These are phyloP conservation scores for Dictyostelium capitatum DNA, from an alignment of 78 protist genomes.

Conservation along the genomic window DNA sequence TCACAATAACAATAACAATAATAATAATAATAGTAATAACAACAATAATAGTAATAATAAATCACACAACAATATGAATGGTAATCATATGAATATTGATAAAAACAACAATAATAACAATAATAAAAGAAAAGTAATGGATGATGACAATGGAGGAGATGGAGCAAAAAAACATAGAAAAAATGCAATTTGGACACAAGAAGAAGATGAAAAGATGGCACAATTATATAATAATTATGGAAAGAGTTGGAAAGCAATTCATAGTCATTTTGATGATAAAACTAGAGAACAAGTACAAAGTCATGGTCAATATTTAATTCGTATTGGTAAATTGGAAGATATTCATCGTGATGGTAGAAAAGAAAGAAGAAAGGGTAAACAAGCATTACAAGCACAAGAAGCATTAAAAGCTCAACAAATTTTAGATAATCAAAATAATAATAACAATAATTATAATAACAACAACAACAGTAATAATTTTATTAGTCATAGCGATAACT, in stretches of 20 bases:
- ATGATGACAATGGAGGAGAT: not conserved
- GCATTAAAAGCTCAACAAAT: not conserved
- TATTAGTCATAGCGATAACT: not conserved
- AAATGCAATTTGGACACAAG: constrained; percentile 49
- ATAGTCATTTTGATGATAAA: constrained; percentile 38
- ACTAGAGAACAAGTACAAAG: constrained; percentile 70
- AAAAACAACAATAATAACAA: not conserved
- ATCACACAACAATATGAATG: not conserved
- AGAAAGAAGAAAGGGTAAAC: constrained; percentile 36
- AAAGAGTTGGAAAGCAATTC: constrained; percentile 76
- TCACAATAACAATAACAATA: not conserved
- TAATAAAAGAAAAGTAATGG: not conserved
- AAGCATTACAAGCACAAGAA: not conserved
- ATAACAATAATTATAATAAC: not conserved
- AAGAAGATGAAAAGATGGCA: constrained; percentile 54
- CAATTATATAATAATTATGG: constrained; percentile 30
- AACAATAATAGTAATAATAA: not conserved
- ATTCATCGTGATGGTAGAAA: constrained; percentile 58
- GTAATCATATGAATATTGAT: not conserved
- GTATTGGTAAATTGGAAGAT: constrained; percentile 65
- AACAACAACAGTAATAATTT: not conserved
- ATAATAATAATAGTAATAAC: not conserved
- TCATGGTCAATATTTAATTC: constrained; percentile 68
- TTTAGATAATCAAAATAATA: not conserved
- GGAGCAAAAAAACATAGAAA: constrained; percentile 29